Evolutionary conservation across 768 basidiomycete genomes (phyloP).

Genomic region (Trametes cinnabarina): DNA sequence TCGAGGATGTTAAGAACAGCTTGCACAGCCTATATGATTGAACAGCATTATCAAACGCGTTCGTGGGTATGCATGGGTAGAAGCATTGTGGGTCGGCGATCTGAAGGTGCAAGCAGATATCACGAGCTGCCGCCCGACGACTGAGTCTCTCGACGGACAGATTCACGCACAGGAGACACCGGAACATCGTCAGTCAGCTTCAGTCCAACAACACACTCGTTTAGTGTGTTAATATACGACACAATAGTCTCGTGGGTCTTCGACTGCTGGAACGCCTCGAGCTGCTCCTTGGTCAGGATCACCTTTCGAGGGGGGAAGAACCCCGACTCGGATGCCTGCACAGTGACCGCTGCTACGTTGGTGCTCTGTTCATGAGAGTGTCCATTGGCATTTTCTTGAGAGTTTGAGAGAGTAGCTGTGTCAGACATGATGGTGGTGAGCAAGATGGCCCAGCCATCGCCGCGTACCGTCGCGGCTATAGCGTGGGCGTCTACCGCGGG

Average conservation of each 20-base stretch:
- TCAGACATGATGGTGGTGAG: slow-evolving; percentile 23
- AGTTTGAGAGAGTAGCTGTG: not conserved
- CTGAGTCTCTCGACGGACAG: no score
- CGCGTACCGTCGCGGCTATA: not conserved
- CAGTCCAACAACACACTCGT: slow-evolving; percentile 68
- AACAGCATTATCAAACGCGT: no score
- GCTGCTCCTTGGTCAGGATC: slow-evolving; percentile 75
- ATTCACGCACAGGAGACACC: slow-evolving; percentile 55
- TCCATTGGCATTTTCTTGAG: not conserved
- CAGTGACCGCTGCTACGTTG: not conserved
- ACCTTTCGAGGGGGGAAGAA: slow-evolving; percentile 62
- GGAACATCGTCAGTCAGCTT: slow-evolving; percentile 68
- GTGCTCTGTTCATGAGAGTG: not conserved
- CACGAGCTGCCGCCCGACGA: no score
- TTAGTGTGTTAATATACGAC: slow-evolving; percentile 70
- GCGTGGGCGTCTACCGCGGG: not conserved
- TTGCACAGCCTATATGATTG: slow-evolving; percentile 52
- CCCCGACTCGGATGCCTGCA: not conserved
- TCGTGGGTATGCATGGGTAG: no score
- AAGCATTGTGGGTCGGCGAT: no score
- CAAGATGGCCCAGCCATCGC: no score
- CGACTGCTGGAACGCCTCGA: slow-evolving; percentile 78
- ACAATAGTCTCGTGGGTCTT: slow-evolving; percentile 66
- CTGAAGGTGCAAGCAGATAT: no score
- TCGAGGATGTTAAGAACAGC: slow-evolving; percentile 66